These are phyloP conservation scores for Epichloe brachyelytri DNA, from an alignment of 2,329 filamentous ascomycete genomes.

Conservation along the genomic window DNA sequence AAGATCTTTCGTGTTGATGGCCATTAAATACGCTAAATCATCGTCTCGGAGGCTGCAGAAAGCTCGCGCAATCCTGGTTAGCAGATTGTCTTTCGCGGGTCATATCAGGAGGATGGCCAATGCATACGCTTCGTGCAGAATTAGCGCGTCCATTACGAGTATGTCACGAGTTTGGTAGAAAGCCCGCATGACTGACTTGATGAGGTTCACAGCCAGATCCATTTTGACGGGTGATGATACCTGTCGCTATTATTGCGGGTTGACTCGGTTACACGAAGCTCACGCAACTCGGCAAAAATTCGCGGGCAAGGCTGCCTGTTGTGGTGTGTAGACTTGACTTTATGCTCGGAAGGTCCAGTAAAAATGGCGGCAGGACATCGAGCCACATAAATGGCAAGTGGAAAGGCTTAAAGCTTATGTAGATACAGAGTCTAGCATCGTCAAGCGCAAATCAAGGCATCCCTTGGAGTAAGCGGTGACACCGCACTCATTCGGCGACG, in stretches of 20 bases:
- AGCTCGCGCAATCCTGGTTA: background rate
- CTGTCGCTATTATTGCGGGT: background rate
- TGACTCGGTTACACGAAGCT: background rate
- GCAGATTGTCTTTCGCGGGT: background rate
- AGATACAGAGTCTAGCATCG: background rate
- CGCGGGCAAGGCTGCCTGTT: background rate
- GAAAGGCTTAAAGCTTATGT: background rate
- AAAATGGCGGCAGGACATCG: no score
- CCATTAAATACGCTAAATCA: constrained; percentile 76
- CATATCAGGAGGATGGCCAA: background rate
- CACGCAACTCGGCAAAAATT: background rate
- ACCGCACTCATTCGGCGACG: background rate
- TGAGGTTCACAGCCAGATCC: constrained; percentile 57
- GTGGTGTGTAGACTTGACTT: background rate
- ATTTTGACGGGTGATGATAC: constrained; percentile 16
- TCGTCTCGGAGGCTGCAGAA: constrained; percentile 68
- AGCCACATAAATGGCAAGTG: background rate
- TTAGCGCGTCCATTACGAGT: constrained; percentile 73
- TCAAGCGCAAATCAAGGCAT: background rate
- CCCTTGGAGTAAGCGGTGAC: background rate
- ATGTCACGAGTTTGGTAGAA: constrained; percentile 82
- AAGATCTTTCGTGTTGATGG: constrained; percentile 82
- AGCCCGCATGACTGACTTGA: constrained; percentile 73
- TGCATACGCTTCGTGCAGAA: constrained; percentile 68
- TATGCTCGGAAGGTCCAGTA: background rate